Evolutionary conservation across 805 yeast genomes (phyloP), one percentile per base, ranked within the genome.

Genomic region (Candida alai): DNA sequence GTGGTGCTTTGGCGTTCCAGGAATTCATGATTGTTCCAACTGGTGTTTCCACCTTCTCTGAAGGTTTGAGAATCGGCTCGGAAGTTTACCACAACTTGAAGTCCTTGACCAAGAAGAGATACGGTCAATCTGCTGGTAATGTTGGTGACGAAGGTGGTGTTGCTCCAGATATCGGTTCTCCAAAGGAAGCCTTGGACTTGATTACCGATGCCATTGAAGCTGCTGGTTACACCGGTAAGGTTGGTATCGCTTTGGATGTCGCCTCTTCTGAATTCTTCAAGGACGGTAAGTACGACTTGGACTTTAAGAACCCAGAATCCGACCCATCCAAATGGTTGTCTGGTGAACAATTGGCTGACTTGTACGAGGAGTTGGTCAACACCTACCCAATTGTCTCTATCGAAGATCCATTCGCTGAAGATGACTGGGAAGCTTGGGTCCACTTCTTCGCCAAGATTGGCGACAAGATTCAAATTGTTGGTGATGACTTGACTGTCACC

Each of bases 71-170:
- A 78, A 84, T 86, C 50, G 97, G 97, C 67, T 68, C 96, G 45
- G 98, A 90, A 78, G 96, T 89, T 54, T 90, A 90, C 93, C 97
- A 90, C 81, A 75, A 77, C 73, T 80, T 90, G 70, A 93, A 93
- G 78, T 70, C 89, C 49, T 73, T 84, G 58, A 83, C 97, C 68
- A 85, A 86, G 80, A 82, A 86, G 81, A 76, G 73, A 68, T 93
- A 90, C 83, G 98, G 98, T 65, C 83, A 86, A 62, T 82, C 95
- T 46, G 98, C 98, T 59, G 97, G 96, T 74, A 90, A 90, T 76
- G 98, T 90, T 65, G 98, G 98, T 80, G 98, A 90, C 72, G 98
- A 90, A 79, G 98, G 98, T 84, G 98, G 98, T 81, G 96, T 90
- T 76, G 98, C 98, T 58, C 98, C 98, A 70, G 86, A 88, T 70